A percentile compares a stretch with the other conserved stretches of the same genome.
These are phyloP conservation scores for Candida sp. DNA, from an alignment of 1,139 yeast species.

Conservation along the genomic window DNA sequence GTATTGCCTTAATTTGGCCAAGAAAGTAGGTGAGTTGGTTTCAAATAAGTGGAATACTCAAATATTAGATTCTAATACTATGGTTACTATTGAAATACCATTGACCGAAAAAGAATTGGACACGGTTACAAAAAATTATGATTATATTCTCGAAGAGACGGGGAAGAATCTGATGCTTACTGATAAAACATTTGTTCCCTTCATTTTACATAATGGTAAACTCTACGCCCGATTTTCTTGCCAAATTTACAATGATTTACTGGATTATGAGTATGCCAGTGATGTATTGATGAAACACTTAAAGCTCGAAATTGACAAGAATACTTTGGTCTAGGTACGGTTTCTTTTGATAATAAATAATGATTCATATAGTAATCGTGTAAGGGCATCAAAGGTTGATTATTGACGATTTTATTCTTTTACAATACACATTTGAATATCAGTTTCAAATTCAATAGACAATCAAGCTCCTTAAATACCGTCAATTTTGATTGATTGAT, in stretches of 20 bases:
- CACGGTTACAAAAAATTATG: constrained; percentile 8
- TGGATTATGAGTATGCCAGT: constrained; percentile 49
- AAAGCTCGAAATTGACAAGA: constrained; percentile 3
- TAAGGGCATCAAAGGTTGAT: no score
- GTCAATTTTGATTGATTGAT: no score
- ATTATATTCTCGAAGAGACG: constrained; percentile 5
- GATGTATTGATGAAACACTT: constrained; percentile 18
- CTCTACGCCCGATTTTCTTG: constrained; percentile 54
- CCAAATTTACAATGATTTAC: constrained; percentile 55
- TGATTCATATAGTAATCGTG: no score
- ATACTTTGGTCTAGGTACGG: neutral
- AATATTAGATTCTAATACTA: constrained; percentile 24
- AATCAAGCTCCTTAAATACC: no score
- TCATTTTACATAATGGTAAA: constrained; percentile 36
- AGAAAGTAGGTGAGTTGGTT: constrained; percentile 34
- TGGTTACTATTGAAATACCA: constrained; percentile 50
- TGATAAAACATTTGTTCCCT: constrained; percentile 46
- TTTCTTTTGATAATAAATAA: no score
- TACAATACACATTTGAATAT: no score
- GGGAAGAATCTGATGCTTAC: constrained; percentile 8
- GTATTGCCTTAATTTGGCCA: constrained; percentile 46
- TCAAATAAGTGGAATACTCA: constrained; percentile 36
- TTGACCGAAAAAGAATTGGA: constrained; percentile 10
- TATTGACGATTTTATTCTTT: no score
- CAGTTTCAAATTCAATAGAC: no score